Evolutionary conservation across 371 early-diverging fungal genomes (phyloP), one percentile per base, ranked within the genome.

Genomic region (Basidiobolus meristosporus): DNA sequence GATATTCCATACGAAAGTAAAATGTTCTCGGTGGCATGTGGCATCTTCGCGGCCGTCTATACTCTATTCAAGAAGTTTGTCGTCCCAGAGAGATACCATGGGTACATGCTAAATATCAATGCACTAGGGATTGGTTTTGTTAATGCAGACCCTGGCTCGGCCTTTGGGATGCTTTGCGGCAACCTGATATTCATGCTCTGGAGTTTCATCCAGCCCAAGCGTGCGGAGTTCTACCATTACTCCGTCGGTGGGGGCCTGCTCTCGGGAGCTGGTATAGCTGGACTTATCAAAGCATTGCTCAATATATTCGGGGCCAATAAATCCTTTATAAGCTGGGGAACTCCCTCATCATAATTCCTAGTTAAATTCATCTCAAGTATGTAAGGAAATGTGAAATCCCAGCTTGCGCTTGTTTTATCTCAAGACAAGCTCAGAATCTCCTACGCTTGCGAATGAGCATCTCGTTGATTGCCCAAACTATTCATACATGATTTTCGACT

Each of bases 201-300:
- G 82, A 45, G 55, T 42, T 49, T 51, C 0, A 16, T 59, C 33
- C 42, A 38, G 30, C 51, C 59, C 31, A 36, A 19, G 12, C 42
- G 50, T 14, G 55, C 60, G 31, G 71, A 68, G 18, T 50, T 65
- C 38, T 60, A 51, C 32, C 58, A 65, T 63, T 70, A 63, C 53
- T 57, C 69, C n/a, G 52, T 67, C 35, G 74, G 80, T 36, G 66
- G 63, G 46, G 82, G 82, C 41, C 47, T 77, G 44, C 70, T 79
- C 52, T 75, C 77, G 44, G 82, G 82, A 42, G 74, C 73, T 46
- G 82, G 82, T 51, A 67, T 79, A 36, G 64, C 66, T 33, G 78
- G 76, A 37, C 53, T 77, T 31, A 42, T 76, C 44, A 56, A 67
- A 40, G 75, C 77, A 20, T 49, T 73, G 29, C 54, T 71, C 44